Base-by-base conservation (phyloP, 1,284 basidiomycete species). In the Malassezia arunalokei region DNA sequence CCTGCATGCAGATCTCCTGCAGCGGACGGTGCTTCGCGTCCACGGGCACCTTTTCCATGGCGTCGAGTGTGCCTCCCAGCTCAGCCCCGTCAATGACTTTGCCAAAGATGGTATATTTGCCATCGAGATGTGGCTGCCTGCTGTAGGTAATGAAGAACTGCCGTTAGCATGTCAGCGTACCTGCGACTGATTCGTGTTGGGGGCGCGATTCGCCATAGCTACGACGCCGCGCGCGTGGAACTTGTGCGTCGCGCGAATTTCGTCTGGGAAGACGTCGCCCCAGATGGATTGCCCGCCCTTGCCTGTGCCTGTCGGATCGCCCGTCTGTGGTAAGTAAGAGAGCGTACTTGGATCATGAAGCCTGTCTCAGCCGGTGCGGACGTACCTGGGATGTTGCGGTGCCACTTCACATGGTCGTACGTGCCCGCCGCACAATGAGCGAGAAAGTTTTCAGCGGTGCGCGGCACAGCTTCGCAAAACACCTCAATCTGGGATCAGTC, bases 381-480 rank as follows among this genome's bases (percentile, higher is more conserved):
- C 49, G 33, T 40, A 52, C 57, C 47, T 32, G 58, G 59, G 56
- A 68, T 66, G 45, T 68, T 76, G 56, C 80, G 76, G 75, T 96
- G 92, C 75, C 92, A 96, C 27, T 92, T 76, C 65, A 83, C 86
- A 55, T 79, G 79, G 73, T 94, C 81, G 75, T 90, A 98, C 63
- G 85, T 84, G 38, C 84, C 85, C 8, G 87, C 85, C 8, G 90
- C 92, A 68, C 86, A 90, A 14, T 95, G 79, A 0, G 87, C 90
- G 24, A 98, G 79, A 71, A 98, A 98, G 76, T 96, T 98, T 86
- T 98, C 91, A 57, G 91, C 88, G 15, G 90, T 79, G 68, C 88
- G 86, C 11, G 92, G 92, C 14, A 89, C 86, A 7, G 88, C 83
- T 74, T 98, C 92, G 75, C 92, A 96, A 76, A 96, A 98, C 24